phyloP scores from a whole-genome alignment of 164 flowering plant genomes.

The Buxus sempervirens region DNA sequence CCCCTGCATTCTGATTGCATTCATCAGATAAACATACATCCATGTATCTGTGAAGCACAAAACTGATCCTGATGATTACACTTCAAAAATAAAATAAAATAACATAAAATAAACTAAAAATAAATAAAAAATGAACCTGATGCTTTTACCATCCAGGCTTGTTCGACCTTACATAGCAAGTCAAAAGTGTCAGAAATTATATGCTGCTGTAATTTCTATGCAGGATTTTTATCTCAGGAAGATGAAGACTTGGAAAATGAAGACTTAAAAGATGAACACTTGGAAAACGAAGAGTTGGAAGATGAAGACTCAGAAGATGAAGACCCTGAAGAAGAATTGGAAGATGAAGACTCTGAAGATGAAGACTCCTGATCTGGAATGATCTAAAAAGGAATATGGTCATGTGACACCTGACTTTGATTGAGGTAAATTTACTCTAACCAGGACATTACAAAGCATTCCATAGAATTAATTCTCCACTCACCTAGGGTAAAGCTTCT shows the following conservation, averaged over 20 bases:
- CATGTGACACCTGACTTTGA: background rate
- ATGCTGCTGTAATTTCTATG: slow-evolving; percentile 26
- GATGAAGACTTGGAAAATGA: background rate
- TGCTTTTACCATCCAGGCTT: slow-evolving; percentile 23
- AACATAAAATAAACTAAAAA: too few species aligned
- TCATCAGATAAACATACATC: slow-evolving; percentile 16
- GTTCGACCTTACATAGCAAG: slow-evolving; percentile 4
- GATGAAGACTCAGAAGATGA: too few species aligned
- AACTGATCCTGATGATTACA: slow-evolving; percentile 12
- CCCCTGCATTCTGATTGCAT: slow-evolving; percentile 9
- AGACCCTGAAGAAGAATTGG: too few species aligned
- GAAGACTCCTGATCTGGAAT: background rate
- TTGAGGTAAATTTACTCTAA: too few species aligned
- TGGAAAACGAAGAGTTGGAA: too few species aligned
- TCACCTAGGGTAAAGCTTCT: background rate
- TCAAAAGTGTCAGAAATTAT: slow-evolving; percentile 16
- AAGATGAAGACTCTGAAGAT: too few species aligned
- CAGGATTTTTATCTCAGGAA: slow-evolving; percentile 17
- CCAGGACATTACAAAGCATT: background rate
- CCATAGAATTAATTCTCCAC: background rate
- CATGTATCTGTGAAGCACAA: slow-evolving; percentile 15
- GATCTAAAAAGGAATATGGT: background rate
- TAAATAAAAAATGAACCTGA: too few species aligned
- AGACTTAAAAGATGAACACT: too few species aligned
- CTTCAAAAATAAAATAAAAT: too few species aligned